phyloP scores from a whole-genome alignment of 2,329 filamentous ascomycete genomes.

The Malbranchea zuffiana region DNA sequence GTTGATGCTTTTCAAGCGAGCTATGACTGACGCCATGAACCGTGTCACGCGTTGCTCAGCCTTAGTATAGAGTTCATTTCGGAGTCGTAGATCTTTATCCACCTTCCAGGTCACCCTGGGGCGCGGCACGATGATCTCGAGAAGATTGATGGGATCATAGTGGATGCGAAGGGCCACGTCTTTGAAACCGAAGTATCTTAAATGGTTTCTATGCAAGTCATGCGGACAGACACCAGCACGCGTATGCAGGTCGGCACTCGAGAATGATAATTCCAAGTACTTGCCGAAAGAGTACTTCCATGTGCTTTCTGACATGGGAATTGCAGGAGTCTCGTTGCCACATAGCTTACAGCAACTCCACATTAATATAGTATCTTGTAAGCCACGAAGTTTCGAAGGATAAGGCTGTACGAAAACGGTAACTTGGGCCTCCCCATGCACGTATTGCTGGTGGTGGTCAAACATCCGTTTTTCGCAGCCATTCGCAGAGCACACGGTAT shows the following conservation, averaged over 20 bases:
- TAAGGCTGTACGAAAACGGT: conserved; percentile 79
- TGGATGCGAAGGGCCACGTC: conserved; percentile 81
- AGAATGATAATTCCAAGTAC: conserved; percentile 94
- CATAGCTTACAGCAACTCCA: conserved; percentile 96
- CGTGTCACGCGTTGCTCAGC: conserved; percentile 71
- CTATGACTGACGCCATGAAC: conserved; percentile 80
- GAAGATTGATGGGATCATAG: conserved; percentile 81
- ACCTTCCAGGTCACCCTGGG: conserved; percentile 95
- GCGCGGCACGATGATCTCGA: conserved; percentile 88
- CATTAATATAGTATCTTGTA: conserved; percentile 76
- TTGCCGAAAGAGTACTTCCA: conserved; percentile 99
- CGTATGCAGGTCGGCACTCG: conserved; percentile 72
- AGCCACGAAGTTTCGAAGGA: conserved; percentile 51
- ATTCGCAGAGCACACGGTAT: conserved; percentile 67
- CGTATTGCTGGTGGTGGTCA: conserved; percentile 91
- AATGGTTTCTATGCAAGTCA: conserved; percentile 83
- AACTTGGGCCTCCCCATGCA: conserved; percentile 88
- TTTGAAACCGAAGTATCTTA: conserved; percentile 82
- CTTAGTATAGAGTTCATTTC: conserved; percentile 78
- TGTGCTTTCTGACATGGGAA: conserved; percentile 82
- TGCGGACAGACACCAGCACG: conserved; percentile 71
- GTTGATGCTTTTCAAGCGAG: conserved; percentile 75
- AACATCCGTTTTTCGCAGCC: conserved; percentile 81
- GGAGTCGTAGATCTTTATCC: conserved; percentile 79
- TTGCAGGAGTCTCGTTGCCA: conserved; percentile 76